Percentiles rank a stretch among this genome's conserved stretches.
phyloP scores from a whole-genome alignment of 768 basidiomycete species.

The Calvatia gigantea region DNA sequence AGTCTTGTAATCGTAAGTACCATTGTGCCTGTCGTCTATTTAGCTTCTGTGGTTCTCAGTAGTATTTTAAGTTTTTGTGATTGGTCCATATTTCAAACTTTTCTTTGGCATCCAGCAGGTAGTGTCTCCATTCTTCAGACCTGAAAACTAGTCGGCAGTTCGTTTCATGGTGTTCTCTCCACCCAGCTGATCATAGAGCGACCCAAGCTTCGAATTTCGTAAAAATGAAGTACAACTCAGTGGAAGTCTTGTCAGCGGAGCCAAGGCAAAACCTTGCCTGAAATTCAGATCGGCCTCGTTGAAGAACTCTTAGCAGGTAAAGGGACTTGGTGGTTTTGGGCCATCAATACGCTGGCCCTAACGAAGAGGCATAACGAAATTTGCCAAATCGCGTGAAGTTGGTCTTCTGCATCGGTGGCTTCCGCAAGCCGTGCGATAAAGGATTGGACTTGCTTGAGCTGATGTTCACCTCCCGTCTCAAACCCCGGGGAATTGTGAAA shows the following conservation, averaged over 20 bases:
- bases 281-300: not conserved
- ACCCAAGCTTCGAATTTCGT: slow-evolving; percentile 34
- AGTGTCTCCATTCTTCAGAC: no score
- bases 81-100: no score
- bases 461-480: not conserved
- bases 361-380: not conserved
- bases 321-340: not conserved
- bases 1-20: no score
- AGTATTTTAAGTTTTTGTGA: no score
- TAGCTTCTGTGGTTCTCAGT: no score
- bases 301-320: not conserved
- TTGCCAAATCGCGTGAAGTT: not conserved
- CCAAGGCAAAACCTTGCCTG: not conserved
- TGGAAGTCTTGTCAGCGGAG: not conserved
- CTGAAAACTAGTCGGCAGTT: no score
- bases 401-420: not conserved
- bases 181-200: no score
- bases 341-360: not conserved
- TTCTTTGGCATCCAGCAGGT: no score
- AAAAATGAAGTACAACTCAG: slow-evolving; percentile 38
- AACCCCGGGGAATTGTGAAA: not conserved
- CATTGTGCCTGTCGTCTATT: no score
- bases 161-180: no score
- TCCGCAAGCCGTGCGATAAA: not conserved
- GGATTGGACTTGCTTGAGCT: not conserved